Conservation (phyloP, 2,329 filamentous ascomycete genomes). For the Fusarium clavum region DNA sequence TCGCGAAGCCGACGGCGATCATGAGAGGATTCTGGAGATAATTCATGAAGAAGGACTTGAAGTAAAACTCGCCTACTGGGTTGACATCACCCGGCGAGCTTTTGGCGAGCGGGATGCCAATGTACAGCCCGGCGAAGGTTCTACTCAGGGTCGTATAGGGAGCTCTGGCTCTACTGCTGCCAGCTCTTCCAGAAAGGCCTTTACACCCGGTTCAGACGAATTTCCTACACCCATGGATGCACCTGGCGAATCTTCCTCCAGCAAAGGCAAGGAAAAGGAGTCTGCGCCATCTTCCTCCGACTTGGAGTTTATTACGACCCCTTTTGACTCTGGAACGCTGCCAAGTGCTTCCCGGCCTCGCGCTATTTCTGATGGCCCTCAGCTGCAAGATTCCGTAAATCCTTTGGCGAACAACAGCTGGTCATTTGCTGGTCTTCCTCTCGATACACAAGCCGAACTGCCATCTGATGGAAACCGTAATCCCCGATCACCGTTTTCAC, state of each 20-base stretch:
- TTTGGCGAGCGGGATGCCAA: slow-evolving; percentile 28
- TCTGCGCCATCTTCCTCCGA: slow-evolving; percentile 12
- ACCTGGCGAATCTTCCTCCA: slow-evolving; percentile 11
- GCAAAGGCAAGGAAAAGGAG: slow-evolving; percentile 38
- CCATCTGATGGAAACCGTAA: not conserved
- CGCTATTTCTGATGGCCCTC: slow-evolving; percentile 68
- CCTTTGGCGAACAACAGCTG: slow-evolving; percentile 71
- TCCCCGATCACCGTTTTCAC: not conserved
- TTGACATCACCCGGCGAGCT: slow-evolving; percentile 61
- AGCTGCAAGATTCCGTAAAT: slow-evolving; percentile 57
- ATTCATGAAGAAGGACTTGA: slow-evolving; percentile 70
- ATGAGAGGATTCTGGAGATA: slow-evolving; percentile 68
- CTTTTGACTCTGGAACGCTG: slow-evolving; percentile 19
- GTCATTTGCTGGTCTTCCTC: slow-evolving; percentile 62
- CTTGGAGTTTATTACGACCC: slow-evolving; percentile 9
- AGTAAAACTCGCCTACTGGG: slow-evolving; percentile 69
- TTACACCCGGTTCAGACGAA: slow-evolving; percentile 44
- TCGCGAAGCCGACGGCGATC: slow-evolving; percentile 69
- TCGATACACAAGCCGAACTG: slow-evolving; percentile 30
- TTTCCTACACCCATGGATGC: slow-evolving; percentile 26
- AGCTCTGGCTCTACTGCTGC: slow-evolving; percentile 43
- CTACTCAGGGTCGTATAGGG: slow-evolving; percentile 23
- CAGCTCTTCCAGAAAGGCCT: slow-evolving; percentile 41
- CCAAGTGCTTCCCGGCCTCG: slow-evolving; percentile 57
- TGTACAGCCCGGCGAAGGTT: slow-evolving; percentile 3